Percentiles rank a stretch among this genome's conserved stretches.
Conservation (phyloP, 202 grass and related monocot species). For the Brachypodium distachyon region DNA sequence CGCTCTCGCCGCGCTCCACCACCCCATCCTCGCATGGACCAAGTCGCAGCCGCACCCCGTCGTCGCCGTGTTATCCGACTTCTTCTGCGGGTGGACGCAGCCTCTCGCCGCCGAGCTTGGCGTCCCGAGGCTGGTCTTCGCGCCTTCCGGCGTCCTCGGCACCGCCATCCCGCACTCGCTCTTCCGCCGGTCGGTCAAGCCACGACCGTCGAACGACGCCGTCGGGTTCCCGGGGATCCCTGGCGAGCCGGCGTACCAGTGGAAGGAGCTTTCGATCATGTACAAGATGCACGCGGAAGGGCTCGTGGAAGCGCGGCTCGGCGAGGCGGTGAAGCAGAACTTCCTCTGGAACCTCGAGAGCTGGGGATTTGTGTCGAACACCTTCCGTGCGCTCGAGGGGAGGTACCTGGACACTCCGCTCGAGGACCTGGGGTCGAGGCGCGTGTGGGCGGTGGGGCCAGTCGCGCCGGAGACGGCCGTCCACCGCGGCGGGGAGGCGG, state of each 20-base stretch:
- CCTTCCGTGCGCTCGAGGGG: conserved; percentile 25
- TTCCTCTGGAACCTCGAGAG: conserved; percentile 37
- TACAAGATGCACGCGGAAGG: conserved; percentile 19
- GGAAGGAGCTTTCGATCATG: conserved; percentile 18
- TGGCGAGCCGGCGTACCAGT: conserved; percentile 7
- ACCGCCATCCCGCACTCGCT: conserved; percentile 23
- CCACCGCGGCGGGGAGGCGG: background rate
- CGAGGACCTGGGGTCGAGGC: conserved; percentile 5
- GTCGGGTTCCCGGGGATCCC: conserved; percentile 29
- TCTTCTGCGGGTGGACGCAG: conserved; percentile 37
- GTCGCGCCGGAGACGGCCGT: background rate
- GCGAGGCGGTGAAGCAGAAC: conserved; percentile 17
- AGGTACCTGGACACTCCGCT: conserved; percentile 20
- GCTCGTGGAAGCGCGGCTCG: background rate
- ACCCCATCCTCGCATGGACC: conserved; percentile 27
- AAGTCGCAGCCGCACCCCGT: background rate
- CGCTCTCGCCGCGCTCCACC: conserved; percentile 23
- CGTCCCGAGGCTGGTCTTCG: conserved; percentile 34
- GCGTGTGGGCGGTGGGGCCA: conserved; percentile 30
- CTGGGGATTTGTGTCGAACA: conserved; percentile 39
- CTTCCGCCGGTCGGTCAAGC: conserved; percentile 17
- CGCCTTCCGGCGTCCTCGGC: conserved; percentile 21
- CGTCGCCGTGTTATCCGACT: conserved; percentile 20
- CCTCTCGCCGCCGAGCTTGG: conserved; percentile 16
- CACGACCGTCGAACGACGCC: background rate